phyloP scores from a whole-genome alignment of 192 early-diverging fungal species.

The Kappamyces sp. region DNA sequence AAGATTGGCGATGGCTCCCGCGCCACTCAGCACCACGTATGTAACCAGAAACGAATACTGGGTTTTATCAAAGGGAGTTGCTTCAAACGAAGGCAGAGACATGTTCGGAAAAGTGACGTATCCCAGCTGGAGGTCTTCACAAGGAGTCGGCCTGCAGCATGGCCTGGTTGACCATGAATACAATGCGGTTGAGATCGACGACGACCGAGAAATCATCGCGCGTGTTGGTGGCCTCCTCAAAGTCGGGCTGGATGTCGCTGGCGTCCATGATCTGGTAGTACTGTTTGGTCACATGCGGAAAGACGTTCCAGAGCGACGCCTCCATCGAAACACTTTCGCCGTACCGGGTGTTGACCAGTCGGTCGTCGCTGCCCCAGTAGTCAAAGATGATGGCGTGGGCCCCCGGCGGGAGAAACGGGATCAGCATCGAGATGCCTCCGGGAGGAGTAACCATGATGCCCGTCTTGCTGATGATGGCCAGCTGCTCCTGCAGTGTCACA shows the following conservation, averaged over 20 bases:
- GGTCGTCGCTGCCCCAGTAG: conserved; percentile 25
- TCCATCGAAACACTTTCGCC: conserved; percentile 26
- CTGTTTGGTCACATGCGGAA: conserved; percentile 29
- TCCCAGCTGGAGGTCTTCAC: too few relatives aligned
- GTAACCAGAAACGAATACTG: too few relatives aligned
- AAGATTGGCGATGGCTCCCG: too few relatives aligned
- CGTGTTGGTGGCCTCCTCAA: conserved; percentile 19
- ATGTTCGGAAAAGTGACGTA: too few relatives aligned
- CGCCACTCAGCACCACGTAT: too few relatives aligned
- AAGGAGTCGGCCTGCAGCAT: not conserved
- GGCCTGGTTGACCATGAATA: conserved; percentile 22
- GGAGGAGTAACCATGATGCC: conserved; percentile 27
- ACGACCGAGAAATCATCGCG: conserved; percentile 20
- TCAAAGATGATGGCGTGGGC: conserved; percentile 32
- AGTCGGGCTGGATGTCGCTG: conserved; percentile 7
- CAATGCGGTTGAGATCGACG: conserved; percentile 17
- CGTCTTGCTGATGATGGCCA: conserved; percentile 20
- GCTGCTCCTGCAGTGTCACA: conserved; percentile 20
- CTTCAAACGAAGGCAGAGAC: too few relatives aligned
- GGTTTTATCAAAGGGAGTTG: too few relatives aligned
- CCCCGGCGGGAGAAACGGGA: conserved; percentile 28
- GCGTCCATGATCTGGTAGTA: conserved; percentile 32
- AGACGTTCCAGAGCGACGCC: conserved; percentile 33
- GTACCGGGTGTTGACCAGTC: conserved; percentile 6
- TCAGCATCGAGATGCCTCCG: conserved; percentile 27